Conservation (phyloP, 768 basidiomycete genomes). For the Russula earlei region DNA sequence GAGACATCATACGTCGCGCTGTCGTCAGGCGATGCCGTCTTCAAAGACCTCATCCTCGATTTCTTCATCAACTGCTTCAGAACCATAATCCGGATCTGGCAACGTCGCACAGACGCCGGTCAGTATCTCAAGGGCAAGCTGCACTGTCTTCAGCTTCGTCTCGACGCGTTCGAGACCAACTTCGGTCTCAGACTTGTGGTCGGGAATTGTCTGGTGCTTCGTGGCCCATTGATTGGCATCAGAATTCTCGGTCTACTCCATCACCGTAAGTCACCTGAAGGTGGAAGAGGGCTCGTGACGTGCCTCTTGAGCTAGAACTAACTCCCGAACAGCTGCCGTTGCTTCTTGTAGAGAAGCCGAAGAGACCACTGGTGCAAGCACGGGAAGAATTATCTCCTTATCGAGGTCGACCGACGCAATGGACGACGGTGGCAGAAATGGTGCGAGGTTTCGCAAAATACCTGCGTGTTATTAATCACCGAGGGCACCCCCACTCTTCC, state of each 20-base stretch:
- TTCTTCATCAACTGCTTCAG: slow-evolving; percentile 27
- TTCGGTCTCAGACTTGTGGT: slow-evolving; percentile 64
- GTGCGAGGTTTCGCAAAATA: slow-evolving; percentile 66
- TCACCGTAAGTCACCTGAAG: not conserved
- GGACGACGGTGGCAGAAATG: slow-evolving; percentile 58
- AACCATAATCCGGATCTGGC: slow-evolving; percentile 54
- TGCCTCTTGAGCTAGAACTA: slow-evolving; percentile 48
- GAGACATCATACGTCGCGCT: slow-evolving; percentile 29
- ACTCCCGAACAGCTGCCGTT: slow-evolving; percentile 40
- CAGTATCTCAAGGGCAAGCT: slow-evolving; percentile 79
- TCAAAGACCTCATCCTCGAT: slow-evolving; percentile 34
- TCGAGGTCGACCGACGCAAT: slow-evolving; percentile 59
- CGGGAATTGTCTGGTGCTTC: slow-evolving; percentile 34
- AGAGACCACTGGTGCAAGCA: slow-evolving; percentile 56
- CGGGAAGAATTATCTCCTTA: slow-evolving; percentile 60
- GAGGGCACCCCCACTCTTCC: not conserved
- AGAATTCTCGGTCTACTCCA: slow-evolving; percentile 39
- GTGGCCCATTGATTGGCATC: slow-evolving; percentile 30
- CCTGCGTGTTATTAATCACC: slow-evolving; percentile 34
- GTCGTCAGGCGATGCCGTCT: slow-evolving; percentile 35
- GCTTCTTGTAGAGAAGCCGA: slow-evolving; percentile 46
- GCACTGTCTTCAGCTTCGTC: slow-evolving; percentile 57
- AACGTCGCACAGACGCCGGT: slow-evolving; percentile 83
- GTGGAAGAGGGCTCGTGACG: slow-evolving; percentile 17
- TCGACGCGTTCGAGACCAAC: slow-evolving; percentile 68